These are phyloP conservation scores for Xerocomus brunneocitrinus DNA, from an alignment of 768 basidiomycete species.

Conservation along the genomic window DNA sequence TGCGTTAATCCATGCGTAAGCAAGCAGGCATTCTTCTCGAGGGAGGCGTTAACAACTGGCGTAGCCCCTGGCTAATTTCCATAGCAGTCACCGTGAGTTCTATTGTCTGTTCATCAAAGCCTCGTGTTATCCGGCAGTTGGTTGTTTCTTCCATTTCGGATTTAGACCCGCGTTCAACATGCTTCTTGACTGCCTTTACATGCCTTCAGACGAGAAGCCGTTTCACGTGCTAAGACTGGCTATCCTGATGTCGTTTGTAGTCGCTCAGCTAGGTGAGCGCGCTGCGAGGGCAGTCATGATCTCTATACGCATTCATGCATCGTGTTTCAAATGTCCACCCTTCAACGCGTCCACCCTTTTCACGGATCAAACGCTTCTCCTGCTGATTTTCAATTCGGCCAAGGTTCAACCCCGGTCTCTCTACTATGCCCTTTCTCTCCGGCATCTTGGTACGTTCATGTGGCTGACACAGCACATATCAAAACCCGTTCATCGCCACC, in stretches of 20 bases:
- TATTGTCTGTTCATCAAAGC: not conserved
- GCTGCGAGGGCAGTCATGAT: not conserved
- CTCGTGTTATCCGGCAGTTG: slow-evolving; percentile 19
- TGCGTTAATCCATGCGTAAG: slow-evolving; percentile 21
- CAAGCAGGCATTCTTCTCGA: slow-evolving; percentile 5
- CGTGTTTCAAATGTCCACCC: too few species aligned
- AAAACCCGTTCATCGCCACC: not conserved
- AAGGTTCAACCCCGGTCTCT: slow-evolving; percentile 21
- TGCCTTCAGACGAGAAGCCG: slow-evolving; percentile 7
- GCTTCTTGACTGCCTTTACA: not conserved
- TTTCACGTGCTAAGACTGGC: slow-evolving; percentile 16
- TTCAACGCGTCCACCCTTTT: slow-evolving; percentile 3
- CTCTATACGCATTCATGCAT: too few species aligned
- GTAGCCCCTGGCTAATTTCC: slow-evolving; percentile 19
- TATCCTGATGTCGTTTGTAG: slow-evolving; percentile 16
- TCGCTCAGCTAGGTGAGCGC: slow-evolving; percentile 15
- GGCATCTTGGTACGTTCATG: slow-evolving; percentile 15
- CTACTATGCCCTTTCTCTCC: slow-evolving; percentile 2
- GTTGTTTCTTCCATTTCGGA: slow-evolving; percentile 19
- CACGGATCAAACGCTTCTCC: slow-evolving; percentile 22
- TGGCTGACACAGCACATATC: not conserved
- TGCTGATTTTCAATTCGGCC: slow-evolving; percentile 24
- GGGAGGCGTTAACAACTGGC: slow-evolving; percentile 4
- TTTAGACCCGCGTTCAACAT: slow-evolving; percentile 17
- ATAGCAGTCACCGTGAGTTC: slow-evolving; percentile 20